These are phyloP conservation scores for Pyrenochaeta sp. DNA, from an alignment of 2,329 filamentous ascomycete species.

Conservation along the genomic window DNA sequence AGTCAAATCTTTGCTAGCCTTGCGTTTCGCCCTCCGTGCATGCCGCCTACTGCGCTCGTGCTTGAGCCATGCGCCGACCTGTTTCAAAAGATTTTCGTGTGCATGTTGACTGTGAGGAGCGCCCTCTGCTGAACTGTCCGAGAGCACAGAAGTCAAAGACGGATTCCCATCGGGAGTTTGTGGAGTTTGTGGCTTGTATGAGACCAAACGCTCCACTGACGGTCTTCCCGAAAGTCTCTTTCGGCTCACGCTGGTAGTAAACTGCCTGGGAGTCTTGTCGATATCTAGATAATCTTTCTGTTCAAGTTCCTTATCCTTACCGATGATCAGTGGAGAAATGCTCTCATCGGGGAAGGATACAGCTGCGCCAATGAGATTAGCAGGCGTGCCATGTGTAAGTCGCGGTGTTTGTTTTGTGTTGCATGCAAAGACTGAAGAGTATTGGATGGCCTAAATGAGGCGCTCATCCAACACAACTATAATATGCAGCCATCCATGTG, in stretches of 20 bases:
- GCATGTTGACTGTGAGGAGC: conserved; percentile 32
- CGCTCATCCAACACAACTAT: not conserved
- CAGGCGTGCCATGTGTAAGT: conserved; percentile 12
- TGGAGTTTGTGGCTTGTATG: conserved; percentile 24
- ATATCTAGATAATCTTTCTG: conserved; percentile 52
- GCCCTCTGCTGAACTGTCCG: conserved; percentile 37
- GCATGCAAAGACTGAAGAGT: not conserved
- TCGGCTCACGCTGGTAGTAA: conserved; percentile 49
- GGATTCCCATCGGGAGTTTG: conserved; percentile 36
- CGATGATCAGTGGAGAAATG: conserved; percentile 58
- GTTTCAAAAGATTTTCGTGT: conserved; percentile 65
- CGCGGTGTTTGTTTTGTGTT: not conserved
- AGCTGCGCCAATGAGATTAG: conserved; percentile 45
- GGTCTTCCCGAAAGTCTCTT: conserved; percentile 56
- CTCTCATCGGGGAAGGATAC: conserved; percentile 58
- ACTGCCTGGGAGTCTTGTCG: conserved; percentile 48
- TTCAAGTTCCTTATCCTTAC: conserved; percentile 56
- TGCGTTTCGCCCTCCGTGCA: conserved; percentile 60
- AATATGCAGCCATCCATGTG: not conserved
- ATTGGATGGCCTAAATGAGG: not conserved
- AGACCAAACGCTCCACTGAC: conserved; percentile 42
- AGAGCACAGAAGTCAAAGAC: conserved; percentile 39
- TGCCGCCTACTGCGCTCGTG: conserved; percentile 76
- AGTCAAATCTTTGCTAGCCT: conserved; percentile 56
- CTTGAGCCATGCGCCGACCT: conserved; percentile 85